Evolutionary conservation across 179 eudicot genomes (phyloP).

Genomic region (Silene vulgaris): DNA sequence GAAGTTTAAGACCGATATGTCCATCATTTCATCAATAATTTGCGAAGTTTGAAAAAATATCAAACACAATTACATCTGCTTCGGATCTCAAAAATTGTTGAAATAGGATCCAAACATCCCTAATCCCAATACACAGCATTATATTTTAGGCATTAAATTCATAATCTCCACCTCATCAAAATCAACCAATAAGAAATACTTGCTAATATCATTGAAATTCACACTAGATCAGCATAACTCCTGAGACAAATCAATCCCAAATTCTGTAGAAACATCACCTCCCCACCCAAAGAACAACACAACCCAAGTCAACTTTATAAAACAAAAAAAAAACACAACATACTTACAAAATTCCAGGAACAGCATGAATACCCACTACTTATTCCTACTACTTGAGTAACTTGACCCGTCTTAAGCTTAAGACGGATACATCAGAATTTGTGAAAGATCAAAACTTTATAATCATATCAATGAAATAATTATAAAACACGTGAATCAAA

Average conservation of each 20-base stretch:
- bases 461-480: no score
- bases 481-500: conserved; percentile 14
- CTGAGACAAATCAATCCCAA: conserved; percentile 25
- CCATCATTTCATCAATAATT: no score
- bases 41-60: neutral
- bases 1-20: no score
- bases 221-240: conserved; percentile 27
- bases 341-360: conserved; percentile 9
- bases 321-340: neutral
- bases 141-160: conserved; percentile 19
- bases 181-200: conserved; percentile 10
- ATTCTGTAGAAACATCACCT: conserved; percentile 6
- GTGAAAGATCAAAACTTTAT: no score
- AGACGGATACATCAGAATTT: neutral
- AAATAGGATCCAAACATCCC: neutral
- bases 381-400: no score
- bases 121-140: conserved; percentile 20
- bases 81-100: conserved; percentile 26
- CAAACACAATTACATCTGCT: conserved; percentile 7
- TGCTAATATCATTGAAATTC: conserved; percentile 19
- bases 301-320: neutral
- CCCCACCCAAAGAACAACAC: no score
- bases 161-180: conserved; percentile 6
- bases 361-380: neutral
- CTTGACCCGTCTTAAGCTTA: no score